Base-by-base conservation (phyloP, 805 yeast genomes). In the Metschnikowia kofuensis region DNA sequence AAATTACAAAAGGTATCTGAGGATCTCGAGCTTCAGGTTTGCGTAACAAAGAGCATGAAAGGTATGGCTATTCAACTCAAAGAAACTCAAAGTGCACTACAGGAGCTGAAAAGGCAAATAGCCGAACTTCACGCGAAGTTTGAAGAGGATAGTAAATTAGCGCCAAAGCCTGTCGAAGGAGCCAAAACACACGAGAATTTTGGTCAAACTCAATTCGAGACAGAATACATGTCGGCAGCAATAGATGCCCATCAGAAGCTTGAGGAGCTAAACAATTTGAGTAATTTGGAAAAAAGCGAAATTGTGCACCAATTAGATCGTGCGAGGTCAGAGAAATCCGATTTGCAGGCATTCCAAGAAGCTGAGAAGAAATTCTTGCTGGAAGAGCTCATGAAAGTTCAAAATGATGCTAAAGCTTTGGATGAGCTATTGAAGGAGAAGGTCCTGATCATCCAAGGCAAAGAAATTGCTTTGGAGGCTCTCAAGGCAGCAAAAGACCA, bases 311-410 rank as follows among this genome's bases (percentile, higher is more conserved):
- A 49, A 32, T 27, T 52, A n/a, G 29, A 39, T 2, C 30, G 21
- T 12, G 35, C 44, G 9, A 46, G 41, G 29, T 34, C 44, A n/a
- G 44, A 46, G 30, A 37, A 52, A 9, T 11, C 21, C 21, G 50
- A 45, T 1, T 37, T 49, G 38, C 45, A 45, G 13, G 32, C n/a
- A 8, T 52, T 52, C 21, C 52, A 48, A 14, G 48, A 42, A 15
- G 42, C 48, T 11, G 55, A 51, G 27, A 40, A 31, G 35, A n/a
- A 15, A 2, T 16, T 40, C 16, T 38, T 48, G 31, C 42, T 34
- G 14, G 47, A 45, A 13, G 44, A 49, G 16, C 35, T 11, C 27
- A 29, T n/a, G 6, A 40, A 36, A 29, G 2, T 21, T 7, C 42
- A 38, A 21, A 16, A 7, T 12, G 29, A 38, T 8, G 16, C 27